These are phyloP conservation scores for Metroxylon sagu DNA, from an alignment of 176 grass and related monocot genomes.

Conservation along the genomic window DNA sequence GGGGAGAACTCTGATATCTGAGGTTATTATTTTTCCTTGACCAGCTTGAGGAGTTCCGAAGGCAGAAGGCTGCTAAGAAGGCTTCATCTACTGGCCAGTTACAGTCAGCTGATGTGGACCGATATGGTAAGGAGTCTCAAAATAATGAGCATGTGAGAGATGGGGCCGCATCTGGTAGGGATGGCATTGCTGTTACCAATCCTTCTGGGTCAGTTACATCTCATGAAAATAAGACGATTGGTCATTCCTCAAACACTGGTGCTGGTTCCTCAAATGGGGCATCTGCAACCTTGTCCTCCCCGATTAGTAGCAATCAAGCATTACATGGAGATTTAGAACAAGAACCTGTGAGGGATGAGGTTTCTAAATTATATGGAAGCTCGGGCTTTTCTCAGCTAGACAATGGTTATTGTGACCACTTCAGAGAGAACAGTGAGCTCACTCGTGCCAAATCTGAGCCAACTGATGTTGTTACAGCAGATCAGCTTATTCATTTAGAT, in stretches of 20 bases:
- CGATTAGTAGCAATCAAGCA: conserved; percentile 16
- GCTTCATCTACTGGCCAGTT: conserved; percentile 23
- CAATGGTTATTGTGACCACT: conserved; percentile 84
- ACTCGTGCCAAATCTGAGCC: conserved; percentile 2
- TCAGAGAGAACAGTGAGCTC: conserved; percentile 31
- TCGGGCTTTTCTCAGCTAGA: conserved; percentile 46
- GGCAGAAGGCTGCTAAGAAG: conserved; percentile 65
- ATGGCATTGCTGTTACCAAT: conserved; percentile 12
- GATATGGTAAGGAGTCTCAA: conserved; percentile 29
- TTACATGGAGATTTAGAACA: conserved; percentile 16
- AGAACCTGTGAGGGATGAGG: conserved; percentile 29
- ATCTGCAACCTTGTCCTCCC: conserved; percentile 6
- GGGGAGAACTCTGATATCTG: background rate
- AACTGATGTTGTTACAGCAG: conserved; percentile 9
- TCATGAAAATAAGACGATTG: conserved; percentile 28
- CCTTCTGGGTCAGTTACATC: conserved; percentile 5
- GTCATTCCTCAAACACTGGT: conserved; percentile 22
- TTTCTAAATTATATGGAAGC: conserved; percentile 37
- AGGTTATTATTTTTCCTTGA: conserved; percentile 1
- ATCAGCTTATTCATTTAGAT: conserved; percentile 14
- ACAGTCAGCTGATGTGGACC: conserved; percentile 20
- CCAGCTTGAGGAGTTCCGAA: conserved; percentile 95
- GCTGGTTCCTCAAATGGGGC: conserved; percentile 13
- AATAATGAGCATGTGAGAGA: conserved; percentile 18
- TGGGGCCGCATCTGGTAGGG: conserved; percentile 24